Percentiles rank a stretch among this genome's conserved stretches.
phyloP scores from a whole-genome alignment of 306 rosid genomes.

The Datisca glomerata region DNA sequence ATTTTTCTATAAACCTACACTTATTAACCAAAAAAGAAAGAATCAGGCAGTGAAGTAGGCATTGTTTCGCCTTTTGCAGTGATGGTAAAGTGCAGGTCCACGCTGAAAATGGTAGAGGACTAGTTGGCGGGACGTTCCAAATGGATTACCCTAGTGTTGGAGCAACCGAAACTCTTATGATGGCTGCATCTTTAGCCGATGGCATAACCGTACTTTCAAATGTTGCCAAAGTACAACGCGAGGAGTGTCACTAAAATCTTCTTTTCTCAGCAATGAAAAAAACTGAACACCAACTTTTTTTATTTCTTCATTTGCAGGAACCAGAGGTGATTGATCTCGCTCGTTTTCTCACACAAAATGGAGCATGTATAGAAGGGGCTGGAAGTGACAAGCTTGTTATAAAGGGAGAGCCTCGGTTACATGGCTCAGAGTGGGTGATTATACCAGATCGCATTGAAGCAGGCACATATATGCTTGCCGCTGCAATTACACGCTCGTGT shows the following conservation, averaged over 20 bases:
- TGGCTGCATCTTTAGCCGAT: conserved; percentile 27
- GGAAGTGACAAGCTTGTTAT: conserved; percentile 19
- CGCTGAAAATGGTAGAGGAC: conserved; percentile 22
- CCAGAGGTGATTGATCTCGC: conserved; percentile 26
- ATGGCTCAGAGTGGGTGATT: conserved; percentile 12
- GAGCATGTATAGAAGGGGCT: conserved; percentile 23
- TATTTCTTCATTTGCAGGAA: conserved; percentile 15
- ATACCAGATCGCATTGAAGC: conserved; percentile 27
- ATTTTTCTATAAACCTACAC: too few species aligned
- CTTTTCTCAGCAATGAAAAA: too few species aligned
- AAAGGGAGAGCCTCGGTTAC: conserved; percentile 19
- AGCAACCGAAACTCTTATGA: conserved; percentile 31
- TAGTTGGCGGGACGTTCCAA: conserved; percentile 23
- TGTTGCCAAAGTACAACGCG: conserved; percentile 27
- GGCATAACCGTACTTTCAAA: conserved; percentile 23
- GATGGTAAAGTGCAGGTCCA: conserved; percentile 21
- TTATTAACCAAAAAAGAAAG: too few species aligned
- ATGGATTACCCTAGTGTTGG: conserved; percentile 24
- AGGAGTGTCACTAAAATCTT: too few species aligned
- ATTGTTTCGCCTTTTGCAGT: too few species aligned
- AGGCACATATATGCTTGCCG: conserved; percentile 28
- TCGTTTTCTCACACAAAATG: conserved; percentile 9
- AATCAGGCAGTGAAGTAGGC: too few species aligned
- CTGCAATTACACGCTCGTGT: conserved; percentile 23
- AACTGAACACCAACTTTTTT: too few species aligned